Conservation (phyloP, 1,139 yeast species). For the Nakaseomyces glabratus region DNA sequence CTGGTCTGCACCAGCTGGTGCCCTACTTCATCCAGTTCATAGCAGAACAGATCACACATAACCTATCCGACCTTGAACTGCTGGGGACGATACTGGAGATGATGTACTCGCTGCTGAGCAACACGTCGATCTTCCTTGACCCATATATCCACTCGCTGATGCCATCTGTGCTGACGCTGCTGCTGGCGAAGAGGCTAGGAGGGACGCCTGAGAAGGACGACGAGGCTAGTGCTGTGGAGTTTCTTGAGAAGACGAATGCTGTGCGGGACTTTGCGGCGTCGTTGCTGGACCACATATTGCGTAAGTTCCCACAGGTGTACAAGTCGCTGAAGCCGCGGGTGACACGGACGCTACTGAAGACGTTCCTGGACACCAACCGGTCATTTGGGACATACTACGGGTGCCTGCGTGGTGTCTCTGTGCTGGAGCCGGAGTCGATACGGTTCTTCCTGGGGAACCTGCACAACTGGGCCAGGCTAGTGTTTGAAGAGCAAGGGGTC, state of each 20-base stretch:
- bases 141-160: constrained; percentile 94
- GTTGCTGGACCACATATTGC: constrained; percentile 65
- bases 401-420: constrained; percentile 73
- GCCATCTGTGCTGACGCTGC: constrained; percentile 87
- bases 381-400: constrained; percentile 92
- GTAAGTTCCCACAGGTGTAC: constrained; percentile 75
- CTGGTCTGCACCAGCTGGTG: constrained; percentile 92
- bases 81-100: constrained; percentile 87
- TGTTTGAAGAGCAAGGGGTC: constrained; percentile 33
- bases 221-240: constrained; percentile 15
- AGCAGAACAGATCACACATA: constrained; percentile 90
- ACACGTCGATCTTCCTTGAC: constrained; percentile 80
- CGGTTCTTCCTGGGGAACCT: constrained; percentile 80
- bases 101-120: constrained; percentile 73
- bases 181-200: constrained; percentile 87
- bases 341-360: constrained; percentile 83
- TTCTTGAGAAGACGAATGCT: constrained; percentile 40
- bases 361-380: constrained; percentile 66
- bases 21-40: constrained; percentile 95
- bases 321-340: constrained; percentile 89
- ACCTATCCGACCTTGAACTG: constrained; percentile 62
- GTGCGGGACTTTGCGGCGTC: constrained; percentile 87
- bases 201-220: constrained; percentile 30
- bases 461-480: constrained; percentile 64
- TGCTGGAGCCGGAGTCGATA: constrained; percentile 81